These are phyloP conservation scores for Paracorniculantispora psalliotae DNA, from an alignment of 2,329 filamentous ascomycete genomes.

Conservation along the genomic window DNA sequence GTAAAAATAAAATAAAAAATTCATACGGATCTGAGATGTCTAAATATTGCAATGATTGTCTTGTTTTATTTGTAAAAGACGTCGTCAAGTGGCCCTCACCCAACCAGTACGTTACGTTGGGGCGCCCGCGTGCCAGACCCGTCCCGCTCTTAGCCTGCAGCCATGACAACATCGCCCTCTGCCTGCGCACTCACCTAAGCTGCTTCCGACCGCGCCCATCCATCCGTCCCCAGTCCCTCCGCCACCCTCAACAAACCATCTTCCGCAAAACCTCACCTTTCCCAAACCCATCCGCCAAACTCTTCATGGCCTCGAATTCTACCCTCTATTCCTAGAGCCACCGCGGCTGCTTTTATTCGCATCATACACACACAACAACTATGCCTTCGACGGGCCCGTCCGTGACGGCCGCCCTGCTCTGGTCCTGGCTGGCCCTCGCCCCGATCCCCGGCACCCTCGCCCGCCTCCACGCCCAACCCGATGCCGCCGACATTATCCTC, in stretches of 20 bases:
- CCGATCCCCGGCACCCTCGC: constrained; percentile 29
- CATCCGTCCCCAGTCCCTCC: constrained; percentile 9
- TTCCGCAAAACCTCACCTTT: neutral
- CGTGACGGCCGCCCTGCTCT: constrained; percentile 57
- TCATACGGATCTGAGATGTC: no score
- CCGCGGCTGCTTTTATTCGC: no score
- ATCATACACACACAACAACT: neutral
- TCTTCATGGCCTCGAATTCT: neutral
- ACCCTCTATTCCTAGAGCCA: neutral
- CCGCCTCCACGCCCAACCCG: constrained; percentile 23
- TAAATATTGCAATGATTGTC: no score
- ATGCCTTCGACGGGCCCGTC: constrained; percentile 44
- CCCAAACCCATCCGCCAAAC: neutral
- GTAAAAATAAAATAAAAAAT: neutral
- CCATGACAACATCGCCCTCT: constrained; percentile 19
- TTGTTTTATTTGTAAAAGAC: no score
- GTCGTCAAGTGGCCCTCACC: no score
- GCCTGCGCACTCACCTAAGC: neutral
- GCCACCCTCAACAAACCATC: constrained; percentile 1
- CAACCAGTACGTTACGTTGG: no score
- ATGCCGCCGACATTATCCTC: constrained; percentile 36
- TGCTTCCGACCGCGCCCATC: neutral
- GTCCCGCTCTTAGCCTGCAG: neutral
- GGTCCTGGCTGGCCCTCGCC: constrained; percentile 62
- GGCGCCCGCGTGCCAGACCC: constrained; percentile 5